Percentiles rank a stretch among this genome's conserved stretches.
phyloP scores from a whole-genome alignment of 1,139 yeast species.

The Candida sp. region DNA sequence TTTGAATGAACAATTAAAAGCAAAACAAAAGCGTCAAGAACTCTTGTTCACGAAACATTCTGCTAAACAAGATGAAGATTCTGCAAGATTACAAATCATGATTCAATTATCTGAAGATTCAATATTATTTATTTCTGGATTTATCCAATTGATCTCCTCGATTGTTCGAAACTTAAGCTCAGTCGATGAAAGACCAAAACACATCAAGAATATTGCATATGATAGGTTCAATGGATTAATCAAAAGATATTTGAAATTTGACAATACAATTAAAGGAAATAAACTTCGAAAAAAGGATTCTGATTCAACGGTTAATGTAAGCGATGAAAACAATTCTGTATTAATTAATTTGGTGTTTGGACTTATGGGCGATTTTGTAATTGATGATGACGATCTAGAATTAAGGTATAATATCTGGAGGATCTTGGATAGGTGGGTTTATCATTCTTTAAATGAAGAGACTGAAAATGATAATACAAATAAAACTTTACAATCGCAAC shows the following conservation, averaged over 20 bases:
- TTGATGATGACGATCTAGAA: constrained; percentile 24
- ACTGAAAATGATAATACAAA: background rate
- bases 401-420: constrained; percentile 62
- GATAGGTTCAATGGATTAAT: constrained; percentile 35
- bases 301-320: constrained; percentile 23
- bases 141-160: constrained; percentile 44
- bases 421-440: constrained; percentile 71
- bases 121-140: constrained; percentile 71
- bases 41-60: constrained; percentile 24
- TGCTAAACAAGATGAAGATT: constrained; percentile 13
- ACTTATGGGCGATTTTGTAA: constrained; percentile 49
- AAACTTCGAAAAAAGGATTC: constrained; percentile 18
- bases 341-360: constrained; percentile 33
- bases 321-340: constrained; percentile 35
- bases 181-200: constrained; percentile 20
- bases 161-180: constrained; percentile 29
- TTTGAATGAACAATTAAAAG: constrained; percentile 25
- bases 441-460: constrained; percentile 30
- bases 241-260: constrained; percentile 36
- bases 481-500: constrained; percentile 5
- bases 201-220: constrained; percentile 29
- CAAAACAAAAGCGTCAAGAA: constrained; percentile 36
- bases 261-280: constrained; percentile 32
- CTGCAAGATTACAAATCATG: constrained; percentile 17
- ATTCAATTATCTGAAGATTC: constrained; percentile 80